Evolutionary conservation across 2,329 filamentous ascomycete genomes (phyloP).

Genomic region (Thelonectria olida): DNA sequence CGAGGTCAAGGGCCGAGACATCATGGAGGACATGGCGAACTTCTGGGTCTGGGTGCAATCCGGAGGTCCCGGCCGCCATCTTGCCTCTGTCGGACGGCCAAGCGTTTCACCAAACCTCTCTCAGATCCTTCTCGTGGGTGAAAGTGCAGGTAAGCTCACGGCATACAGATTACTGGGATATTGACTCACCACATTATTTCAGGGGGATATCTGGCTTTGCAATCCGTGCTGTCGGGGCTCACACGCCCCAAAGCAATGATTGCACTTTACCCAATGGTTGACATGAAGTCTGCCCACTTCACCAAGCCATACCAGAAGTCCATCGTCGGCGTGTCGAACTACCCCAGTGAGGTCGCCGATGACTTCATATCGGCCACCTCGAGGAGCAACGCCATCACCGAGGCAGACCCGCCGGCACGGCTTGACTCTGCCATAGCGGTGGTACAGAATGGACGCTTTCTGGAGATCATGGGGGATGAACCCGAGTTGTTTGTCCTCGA

Average conservation of each 20-base stretch:
- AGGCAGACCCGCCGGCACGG: constrained; percentile 1
- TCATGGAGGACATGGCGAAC: constrained; percentile 12
- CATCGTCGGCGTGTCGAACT: constrained; percentile 10
- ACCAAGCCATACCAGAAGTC: constrained; percentile 5
- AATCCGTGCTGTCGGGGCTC: neutral
- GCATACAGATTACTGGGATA: neutral
- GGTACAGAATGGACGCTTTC: constrained; percentile 10
- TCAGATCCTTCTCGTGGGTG: constrained; percentile 1
- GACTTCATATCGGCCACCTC: neutral
- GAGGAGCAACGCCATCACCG: neutral
- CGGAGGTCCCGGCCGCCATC: neutral
- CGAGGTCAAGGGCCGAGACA: constrained; percentile 17
- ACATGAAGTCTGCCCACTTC: constrained; percentile 1
- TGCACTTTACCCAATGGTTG: constrained; percentile 17
- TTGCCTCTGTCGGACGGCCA: neutral
- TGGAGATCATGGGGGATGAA: constrained; percentile 10
- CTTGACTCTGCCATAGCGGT: neutral
- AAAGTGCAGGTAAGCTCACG: constrained; percentile 6
- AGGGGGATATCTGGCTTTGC: constrained; percentile 14
- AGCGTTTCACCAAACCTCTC: neutral
- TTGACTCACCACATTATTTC: neutral
- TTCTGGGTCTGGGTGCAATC: constrained; percentile 15
- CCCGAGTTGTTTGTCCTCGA: neutral
- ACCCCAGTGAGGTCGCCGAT: neutral
- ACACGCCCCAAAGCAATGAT: constrained; percentile 3